Percentiles rank a stretch among this genome's conserved stretches.
Conservation (phyloP, 2,329 filamentous ascomycete genomes). For the Colletotrichum higginsianum region DNA sequence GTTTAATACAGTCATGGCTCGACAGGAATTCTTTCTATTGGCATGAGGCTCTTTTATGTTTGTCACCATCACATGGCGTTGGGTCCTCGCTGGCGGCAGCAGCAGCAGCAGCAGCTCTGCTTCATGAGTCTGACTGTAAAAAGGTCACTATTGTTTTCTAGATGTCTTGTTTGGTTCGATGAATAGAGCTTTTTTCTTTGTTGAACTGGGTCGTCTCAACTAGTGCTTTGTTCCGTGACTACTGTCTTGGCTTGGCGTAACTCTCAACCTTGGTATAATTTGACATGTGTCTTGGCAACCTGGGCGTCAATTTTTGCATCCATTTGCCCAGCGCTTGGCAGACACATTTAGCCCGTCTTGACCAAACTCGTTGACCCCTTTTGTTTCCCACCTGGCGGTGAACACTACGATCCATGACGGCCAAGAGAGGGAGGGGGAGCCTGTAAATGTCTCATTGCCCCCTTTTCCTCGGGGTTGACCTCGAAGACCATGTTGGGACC, state of each 20-base stretch:
- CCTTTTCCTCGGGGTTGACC: too few species aligned
- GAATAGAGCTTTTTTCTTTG: slow-evolving; percentile 38
- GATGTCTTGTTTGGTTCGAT: slow-evolving; percentile 22
- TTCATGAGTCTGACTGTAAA: slow-evolving; percentile 34
- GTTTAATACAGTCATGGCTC: slow-evolving; percentile 40
- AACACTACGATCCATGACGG: background rate
- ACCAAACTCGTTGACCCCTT: background rate
- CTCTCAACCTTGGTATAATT: background rate
- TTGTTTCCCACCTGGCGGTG: background rate
- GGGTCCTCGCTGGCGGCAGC: slow-evolving; percentile 21
- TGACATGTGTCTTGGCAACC: background rate
- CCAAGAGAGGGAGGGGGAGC: background rate
- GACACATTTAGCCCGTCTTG: background rate
- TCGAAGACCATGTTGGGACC: too few species aligned
- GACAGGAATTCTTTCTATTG: slow-evolving; percentile 26
- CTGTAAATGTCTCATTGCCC: background rate
- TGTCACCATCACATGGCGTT: slow-evolving; percentile 39
- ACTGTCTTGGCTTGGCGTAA: background rate
- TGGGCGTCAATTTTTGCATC: background rate
- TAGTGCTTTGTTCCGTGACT: background rate
- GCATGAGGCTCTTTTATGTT: slow-evolving; percentile 39
- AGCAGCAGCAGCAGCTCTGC: slow-evolving; percentile 32
- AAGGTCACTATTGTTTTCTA: slow-evolving; percentile 29
- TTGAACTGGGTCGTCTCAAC: background rate
- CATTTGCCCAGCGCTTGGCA: slow-evolving; percentile 13